phyloP scores from a whole-genome alignment of 345 rosid genomes.

The Gynandropsis gynandra region DNA sequence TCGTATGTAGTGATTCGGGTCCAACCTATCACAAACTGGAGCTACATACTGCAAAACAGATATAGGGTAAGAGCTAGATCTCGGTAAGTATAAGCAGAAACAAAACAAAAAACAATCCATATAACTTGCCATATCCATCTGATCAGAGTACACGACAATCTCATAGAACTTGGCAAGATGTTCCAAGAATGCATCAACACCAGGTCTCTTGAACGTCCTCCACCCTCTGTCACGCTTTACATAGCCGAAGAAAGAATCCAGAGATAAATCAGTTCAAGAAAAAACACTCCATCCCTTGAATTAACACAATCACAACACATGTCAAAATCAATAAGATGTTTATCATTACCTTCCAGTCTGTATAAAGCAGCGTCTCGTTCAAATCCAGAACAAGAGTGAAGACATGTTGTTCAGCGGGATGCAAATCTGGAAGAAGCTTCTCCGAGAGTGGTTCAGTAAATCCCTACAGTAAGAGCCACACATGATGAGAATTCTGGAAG shows the following conservation, averaged over 20 bases:
- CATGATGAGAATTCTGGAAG: neutral
- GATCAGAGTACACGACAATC: conserved; percentile 82
- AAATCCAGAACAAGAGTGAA: conserved; percentile 95
- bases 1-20: conserved; percentile 56
- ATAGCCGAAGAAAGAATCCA: conserved; percentile 8
- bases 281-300: neutral
- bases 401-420: conserved; percentile 71
- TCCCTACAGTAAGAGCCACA: conserved; percentile 37
- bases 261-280: conserved; percentile 1
- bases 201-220: conserved; percentile 98
- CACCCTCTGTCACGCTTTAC: conserved; percentile 96
- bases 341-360: conserved; percentile 82
- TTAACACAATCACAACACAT: no score
- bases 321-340: conserved; percentile 10
- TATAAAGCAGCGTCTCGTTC: conserved; percentile 77
- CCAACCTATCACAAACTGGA: conserved; percentile 86
- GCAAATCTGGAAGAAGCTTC: conserved; percentile 97
- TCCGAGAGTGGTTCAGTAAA: conserved; percentile 93
- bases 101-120: neutral
- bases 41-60: conserved; percentile 53
- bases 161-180: conserved; percentile 77
- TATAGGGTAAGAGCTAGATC: conserved; percentile 10
- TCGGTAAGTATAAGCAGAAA: conserved; percentile 3
- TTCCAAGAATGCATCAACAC: conserved; percentile 90
- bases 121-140: conserved; percentile 61